Evolutionary conservation across 139 green algal species (phyloP).

Genomic region (Volvox africanus): DNA sequence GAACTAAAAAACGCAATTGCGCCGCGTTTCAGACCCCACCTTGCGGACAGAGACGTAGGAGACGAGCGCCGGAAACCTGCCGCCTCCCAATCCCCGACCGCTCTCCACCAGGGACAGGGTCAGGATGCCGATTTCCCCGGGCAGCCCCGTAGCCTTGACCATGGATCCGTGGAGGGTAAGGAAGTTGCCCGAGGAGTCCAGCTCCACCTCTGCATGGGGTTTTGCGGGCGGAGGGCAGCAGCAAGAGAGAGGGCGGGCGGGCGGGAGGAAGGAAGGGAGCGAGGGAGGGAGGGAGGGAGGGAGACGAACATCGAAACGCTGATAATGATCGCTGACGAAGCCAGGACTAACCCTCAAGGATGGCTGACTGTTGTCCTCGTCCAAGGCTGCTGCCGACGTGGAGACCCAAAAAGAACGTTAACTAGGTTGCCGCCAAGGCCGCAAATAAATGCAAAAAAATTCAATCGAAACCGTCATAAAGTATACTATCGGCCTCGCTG

Average conservation of each 20-base stretch:
- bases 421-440: too few species aligned
- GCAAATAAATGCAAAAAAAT: too few species aligned
- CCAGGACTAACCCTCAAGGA: too few species aligned
- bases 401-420: too few species aligned
- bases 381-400: too few species aligned
- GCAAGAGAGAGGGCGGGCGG: neutral
- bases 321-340: too few species aligned
- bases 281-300: neutral
- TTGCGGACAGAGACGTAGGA: neutral
- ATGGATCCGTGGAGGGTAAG: neutral
- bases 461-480: too few species aligned
- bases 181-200: slow-evolving; percentile 34
- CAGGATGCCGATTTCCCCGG: neutral
- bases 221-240: neutral
- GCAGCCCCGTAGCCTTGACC: neutral
- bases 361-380: too few species aligned
- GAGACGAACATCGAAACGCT: too few species aligned
- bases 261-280: neutral
- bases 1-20: too few species aligned
- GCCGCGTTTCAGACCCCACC: neutral
- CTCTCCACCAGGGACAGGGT: neutral
- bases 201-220: neutral
- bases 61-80: neutral
- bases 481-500: too few species aligned
- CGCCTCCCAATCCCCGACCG: neutral